These are phyloP conservation scores for Tolypocladium inflatum DNA, from an alignment of 2,329 filamentous ascomycete genomes.

Conservation along the genomic window DNA sequence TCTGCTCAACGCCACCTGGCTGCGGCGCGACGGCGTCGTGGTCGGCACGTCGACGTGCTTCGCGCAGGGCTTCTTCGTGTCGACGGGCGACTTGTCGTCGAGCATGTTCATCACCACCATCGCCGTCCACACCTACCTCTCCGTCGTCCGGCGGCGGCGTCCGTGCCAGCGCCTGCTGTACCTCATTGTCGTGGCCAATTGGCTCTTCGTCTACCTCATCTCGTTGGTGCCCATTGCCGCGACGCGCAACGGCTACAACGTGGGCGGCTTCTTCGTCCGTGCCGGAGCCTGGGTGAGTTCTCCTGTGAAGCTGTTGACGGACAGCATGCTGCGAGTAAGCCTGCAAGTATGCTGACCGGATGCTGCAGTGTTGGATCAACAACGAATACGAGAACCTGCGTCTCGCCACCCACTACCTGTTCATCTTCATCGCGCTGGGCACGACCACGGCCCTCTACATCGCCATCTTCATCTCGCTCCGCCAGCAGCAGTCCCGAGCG, in stretches of 20 bases:
- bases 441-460: constrained; percentile 29
- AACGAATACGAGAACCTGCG: constrained; percentile 42
- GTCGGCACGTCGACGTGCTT: constrained; percentile 46
- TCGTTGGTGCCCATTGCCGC: constrained; percentile 39
- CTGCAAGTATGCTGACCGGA: not conserved
- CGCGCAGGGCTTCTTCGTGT: constrained; percentile 60
- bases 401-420: constrained; percentile 54
- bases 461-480: constrained; percentile 29
- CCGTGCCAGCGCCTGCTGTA: constrained; percentile 43
- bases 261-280: constrained; percentile 48
- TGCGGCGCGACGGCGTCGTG: constrained; percentile 41
- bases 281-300: constrained; percentile 51
- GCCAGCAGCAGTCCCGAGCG: constrained; percentile 11
- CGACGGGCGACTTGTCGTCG: constrained; percentile 54
- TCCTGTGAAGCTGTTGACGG: not conserved
- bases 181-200: constrained; percentile 34
- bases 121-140: constrained; percentile 56
- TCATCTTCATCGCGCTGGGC: constrained; percentile 41
- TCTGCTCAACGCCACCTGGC: constrained; percentile 51
- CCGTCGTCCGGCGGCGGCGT: constrained; percentile 46
- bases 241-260: constrained; percentile 29
- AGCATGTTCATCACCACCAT: constrained; percentile 59
- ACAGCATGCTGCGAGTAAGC: not conserved
- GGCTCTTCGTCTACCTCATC: constrained; percentile 50
- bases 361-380: constrained; percentile 52